Conservation (phyloP, 1,139 yeast species). For the Petasospora fabianii region DNA sequence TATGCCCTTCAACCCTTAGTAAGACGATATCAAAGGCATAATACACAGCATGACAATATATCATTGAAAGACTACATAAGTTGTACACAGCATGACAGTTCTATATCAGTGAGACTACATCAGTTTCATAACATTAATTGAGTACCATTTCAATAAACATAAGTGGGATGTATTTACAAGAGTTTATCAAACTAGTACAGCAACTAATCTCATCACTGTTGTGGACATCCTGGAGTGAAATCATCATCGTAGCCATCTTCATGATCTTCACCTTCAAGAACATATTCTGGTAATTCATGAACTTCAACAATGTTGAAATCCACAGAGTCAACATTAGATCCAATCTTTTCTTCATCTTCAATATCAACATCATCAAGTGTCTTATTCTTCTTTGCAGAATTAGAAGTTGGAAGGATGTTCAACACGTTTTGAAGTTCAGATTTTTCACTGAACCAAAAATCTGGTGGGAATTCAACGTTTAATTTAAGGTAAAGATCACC, state of each 20-base stretch:
- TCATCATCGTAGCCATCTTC: slow-evolving; percentile 16
- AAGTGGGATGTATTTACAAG: background rate
- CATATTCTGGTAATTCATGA: slow-evolving; percentile 38
- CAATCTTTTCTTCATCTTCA: slow-evolving; percentile 4
- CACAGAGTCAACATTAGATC: slow-evolving; percentile 26
- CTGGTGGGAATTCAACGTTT: slow-evolving; percentile 78
- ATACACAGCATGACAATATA: background rate
- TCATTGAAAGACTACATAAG: background rate
- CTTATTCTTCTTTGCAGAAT: background rate
- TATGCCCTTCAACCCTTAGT: no score
- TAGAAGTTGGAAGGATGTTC: slow-evolving; percentile 48
- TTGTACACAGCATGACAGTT: background rate
- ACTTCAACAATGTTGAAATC: slow-evolving; percentile 38
- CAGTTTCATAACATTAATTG: no score
- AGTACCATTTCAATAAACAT: no score
- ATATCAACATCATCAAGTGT: slow-evolving; percentile 33
- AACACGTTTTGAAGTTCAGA: slow-evolving; percentile 52
- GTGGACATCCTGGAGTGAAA: slow-evolving; percentile 38
- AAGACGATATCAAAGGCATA: no score
- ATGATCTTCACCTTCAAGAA: slow-evolving; percentile 27
- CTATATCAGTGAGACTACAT: no score
- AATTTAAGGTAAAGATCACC: slow-evolving; percentile 78
- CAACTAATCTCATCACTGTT: slow-evolving; percentile 30
- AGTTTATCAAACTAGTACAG: background rate
- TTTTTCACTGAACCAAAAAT: slow-evolving; percentile 72